Evolutionary conservation across 257 asterid genomes (phyloP).

Genomic region (Echium plantagineum): DNA sequence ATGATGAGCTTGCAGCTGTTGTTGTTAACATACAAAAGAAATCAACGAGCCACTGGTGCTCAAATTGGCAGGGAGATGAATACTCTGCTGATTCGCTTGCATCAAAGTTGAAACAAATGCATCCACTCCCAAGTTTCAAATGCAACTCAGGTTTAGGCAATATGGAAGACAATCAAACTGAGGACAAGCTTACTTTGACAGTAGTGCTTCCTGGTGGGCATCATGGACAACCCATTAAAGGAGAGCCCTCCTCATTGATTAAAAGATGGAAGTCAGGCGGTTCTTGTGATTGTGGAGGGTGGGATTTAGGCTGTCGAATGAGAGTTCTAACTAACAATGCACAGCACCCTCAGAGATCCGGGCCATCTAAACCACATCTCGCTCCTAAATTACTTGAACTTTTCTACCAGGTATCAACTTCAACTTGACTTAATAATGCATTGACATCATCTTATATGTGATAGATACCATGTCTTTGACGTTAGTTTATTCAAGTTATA

Average conservation of each 20-base stretch:
- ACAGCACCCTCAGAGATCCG: conserved; percentile 13
- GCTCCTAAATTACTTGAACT: conserved; percentile 34
- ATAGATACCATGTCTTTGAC: background rate
- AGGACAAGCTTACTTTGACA: conserved; percentile 17
- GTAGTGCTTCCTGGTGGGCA: conserved; percentile 75
- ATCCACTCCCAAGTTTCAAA: conserved; percentile 12
- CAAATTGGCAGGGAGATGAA: conserved; percentile 6
- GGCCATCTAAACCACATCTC: conserved; percentile 18
- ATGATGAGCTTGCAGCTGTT: conserved; percentile 58
- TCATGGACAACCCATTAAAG: conserved; percentile 62
- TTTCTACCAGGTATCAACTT: conserved; percentile 37
- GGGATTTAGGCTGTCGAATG: conserved; percentile 72
- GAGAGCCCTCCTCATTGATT: conserved; percentile 61
- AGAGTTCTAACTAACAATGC: conserved; percentile 26
- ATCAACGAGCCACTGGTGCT: conserved; percentile 1
- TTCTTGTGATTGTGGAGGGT: conserved; percentile 81
- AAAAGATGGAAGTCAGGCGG: conserved; percentile 76
- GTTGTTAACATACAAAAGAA: conserved; percentile 35
- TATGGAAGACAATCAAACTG: conserved; percentile 13
- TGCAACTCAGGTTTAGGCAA: conserved; percentile 5
- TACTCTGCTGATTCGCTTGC: conserved; percentile 1
- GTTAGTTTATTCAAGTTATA: background rate
- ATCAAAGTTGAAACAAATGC: conserved; percentile 13
- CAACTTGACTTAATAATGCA: background rate
- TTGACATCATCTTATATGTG: background rate